Evolutionary conservation across 2,329 filamentous ascomycete genomes (phyloP), one percentile per base, ranked within the genome.

Genomic region (Aspergillus hortae): DNA sequence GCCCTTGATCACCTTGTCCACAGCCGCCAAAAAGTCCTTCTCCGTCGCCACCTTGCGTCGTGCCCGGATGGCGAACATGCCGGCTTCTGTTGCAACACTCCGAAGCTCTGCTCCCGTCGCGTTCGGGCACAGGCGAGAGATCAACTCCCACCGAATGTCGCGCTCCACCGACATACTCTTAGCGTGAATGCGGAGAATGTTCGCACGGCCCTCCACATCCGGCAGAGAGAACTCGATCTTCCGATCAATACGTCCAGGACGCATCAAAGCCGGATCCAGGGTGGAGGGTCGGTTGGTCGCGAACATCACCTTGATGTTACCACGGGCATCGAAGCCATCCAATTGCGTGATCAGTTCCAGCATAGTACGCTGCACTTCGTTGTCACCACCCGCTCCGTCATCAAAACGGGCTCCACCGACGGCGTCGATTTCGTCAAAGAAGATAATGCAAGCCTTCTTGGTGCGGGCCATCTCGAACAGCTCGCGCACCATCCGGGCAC

Each of bases 261-360:
- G 84, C 91, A 97, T 96, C 59, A 97, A 81, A 2, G 92, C 92
- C n/a, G 92, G 92, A 69, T 97, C 92, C 50, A 97, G 81, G 4
- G 92, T 97, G 4, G 91, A 96, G 3, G 92, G 92, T 72, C 92
- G 83, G 81, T 97, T 97, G 70, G 92, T 97, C 53, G 92, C 92
- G 68, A 97, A 97, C 92, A 97, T 97, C 74, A 97, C 92, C 77
- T 97, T 97, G 81, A 97, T 97, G 75, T 97, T 97, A 71, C 92
- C 92, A 72, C 92, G 83, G 45, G 91, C 89, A 68, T 97, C 92
- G 78, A 97, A 97, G 57, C 92, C 92, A 67, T 97, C 92, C 44
- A 97, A 81, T 74, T 97, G 92, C 32, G 92, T 97, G 68, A 97
- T 97, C 48, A 97, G 81, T 71, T 97, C 92, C 80, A 97, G 77